Percentiles rank a stretch among this genome's conserved stretches.
These are phyloP conservation scores for Eimeria acervulina DNA, from an alignment of 169 alveolate species.

Conservation along the genomic window DNA sequence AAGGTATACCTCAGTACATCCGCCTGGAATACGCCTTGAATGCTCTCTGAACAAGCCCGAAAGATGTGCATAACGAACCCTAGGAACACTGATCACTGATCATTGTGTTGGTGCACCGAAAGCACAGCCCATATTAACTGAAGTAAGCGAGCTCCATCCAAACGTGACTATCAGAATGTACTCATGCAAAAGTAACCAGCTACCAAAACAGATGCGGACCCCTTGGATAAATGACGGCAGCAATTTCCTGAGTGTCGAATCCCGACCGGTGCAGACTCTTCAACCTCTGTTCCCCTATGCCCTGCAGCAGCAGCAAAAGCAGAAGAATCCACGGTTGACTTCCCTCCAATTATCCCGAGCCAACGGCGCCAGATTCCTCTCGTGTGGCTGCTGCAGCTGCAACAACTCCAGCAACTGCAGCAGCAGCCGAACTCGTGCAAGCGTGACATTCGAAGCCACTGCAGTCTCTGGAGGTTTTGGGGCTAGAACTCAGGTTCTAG, in stretches of 20 bases:
- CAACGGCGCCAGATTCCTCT: not conserved
- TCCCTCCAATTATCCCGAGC: not conserved
- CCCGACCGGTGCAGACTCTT: not conserved
- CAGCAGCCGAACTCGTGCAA: not conserved
- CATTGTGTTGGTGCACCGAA: not conserved
- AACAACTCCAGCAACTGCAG: not conserved
- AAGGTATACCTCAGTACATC: not conserved
- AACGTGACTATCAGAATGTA: not conserved
- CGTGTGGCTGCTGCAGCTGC: not conserved
- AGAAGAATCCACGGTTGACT: not conserved
- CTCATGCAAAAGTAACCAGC: not conserved
- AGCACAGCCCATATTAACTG: not conserved
- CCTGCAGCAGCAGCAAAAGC: constrained; percentile 15
- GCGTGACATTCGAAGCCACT: not conserved
- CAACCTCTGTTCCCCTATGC: constrained; percentile 17
- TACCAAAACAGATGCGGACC: not conserved
- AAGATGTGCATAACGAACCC: not conserved
- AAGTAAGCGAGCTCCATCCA: not conserved
- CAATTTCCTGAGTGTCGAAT: constrained; percentile 25
- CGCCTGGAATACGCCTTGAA: not conserved
- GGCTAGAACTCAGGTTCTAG: not conserved
- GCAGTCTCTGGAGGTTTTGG: not conserved
- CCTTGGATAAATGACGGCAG: constrained; percentile 59
- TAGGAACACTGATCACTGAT: not conserved
- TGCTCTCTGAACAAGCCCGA: not conserved